Evolutionary conservation across 1,284 basidiomycete species (phyloP).

Genomic region (Tilletiopsis washingtonensis): DNA sequence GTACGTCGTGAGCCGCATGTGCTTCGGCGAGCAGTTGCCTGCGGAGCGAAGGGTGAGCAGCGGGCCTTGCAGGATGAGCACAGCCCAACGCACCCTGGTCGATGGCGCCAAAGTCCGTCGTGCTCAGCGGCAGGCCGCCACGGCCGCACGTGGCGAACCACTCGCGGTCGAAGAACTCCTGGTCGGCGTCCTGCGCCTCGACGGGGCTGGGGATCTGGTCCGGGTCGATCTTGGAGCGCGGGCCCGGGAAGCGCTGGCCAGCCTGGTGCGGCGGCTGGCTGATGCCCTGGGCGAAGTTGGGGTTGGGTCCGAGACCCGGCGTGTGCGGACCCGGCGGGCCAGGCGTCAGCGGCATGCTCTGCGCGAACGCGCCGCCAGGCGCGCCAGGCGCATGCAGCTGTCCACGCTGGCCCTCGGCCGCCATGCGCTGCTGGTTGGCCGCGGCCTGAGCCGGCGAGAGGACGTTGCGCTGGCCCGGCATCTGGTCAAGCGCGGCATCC

Average conservation of each 20-base stretch:
- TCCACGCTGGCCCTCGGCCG: constrained; percentile 9
- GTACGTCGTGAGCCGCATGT: constrained; percentile 61
- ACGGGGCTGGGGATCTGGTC: constrained; percentile 86
- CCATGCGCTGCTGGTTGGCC: constrained; percentile 36
- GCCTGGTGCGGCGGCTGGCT: constrained; percentile 50
- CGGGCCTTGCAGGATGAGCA: neutral
- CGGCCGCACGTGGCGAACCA: constrained; percentile 66
- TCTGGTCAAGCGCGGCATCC: constrained; percentile 40
- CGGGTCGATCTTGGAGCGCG: constrained; percentile 74
- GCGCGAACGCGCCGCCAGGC: constrained; percentile 5
- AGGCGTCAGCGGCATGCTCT: constrained; percentile 6
- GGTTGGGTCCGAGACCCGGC: constrained; percentile 1
- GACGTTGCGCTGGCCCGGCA: constrained; percentile 41
- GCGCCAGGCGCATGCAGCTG: constrained; percentile 18
- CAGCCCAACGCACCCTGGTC: constrained; percentile 74
- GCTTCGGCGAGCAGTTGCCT: constrained; percentile 66
- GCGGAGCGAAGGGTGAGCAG: neutral
- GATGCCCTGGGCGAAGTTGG: constrained; percentile 9
- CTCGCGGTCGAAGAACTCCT: constrained; percentile 70
- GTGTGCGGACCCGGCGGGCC: constrained; percentile 8
- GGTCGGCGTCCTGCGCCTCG: constrained; percentile 73
- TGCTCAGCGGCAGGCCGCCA: constrained; percentile 65
- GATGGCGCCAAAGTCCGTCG: constrained; percentile 76
- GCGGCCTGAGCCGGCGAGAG: constrained; percentile 35
- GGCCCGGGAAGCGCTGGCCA: constrained; percentile 52